These are phyloP conservation scores for Exophiala dermatitidis DNA, from an alignment of 2,329 filamentous ascomycete genomes.

Conservation along the genomic window DNA sequence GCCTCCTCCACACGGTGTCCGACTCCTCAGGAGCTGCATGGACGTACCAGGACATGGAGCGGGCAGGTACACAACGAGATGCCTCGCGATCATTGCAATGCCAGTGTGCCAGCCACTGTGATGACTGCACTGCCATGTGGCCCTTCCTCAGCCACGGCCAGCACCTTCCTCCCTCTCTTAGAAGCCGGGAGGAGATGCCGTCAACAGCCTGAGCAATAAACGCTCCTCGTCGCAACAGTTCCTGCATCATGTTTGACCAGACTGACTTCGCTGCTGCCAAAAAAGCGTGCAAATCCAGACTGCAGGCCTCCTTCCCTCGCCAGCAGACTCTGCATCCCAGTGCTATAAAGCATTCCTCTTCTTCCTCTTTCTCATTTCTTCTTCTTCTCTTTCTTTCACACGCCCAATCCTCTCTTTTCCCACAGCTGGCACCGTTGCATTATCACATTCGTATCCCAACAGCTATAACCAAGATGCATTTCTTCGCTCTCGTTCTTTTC, in stretches of 20 bases:
- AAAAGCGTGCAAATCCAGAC: neutral
- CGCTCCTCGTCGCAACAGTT: neutral
- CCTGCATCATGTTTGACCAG: neutral
- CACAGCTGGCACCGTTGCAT: neutral
- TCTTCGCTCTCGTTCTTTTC: slow-evolving; percentile 1
- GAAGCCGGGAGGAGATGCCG: no score
- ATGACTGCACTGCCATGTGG: no score
- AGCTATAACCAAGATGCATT: slow-evolving; percentile 1
- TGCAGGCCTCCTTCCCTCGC: neutral
- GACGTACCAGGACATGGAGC: no score
- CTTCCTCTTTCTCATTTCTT: neutral
- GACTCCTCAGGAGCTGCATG: no score
- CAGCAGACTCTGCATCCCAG: neutral
- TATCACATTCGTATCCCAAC: neutral
- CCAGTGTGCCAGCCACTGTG: no score
- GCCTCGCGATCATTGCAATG: no score
- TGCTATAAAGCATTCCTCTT: neutral
- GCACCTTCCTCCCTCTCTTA: no score
- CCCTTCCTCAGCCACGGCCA: no score
- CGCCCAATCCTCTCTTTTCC: neutral
- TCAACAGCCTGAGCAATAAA: neutral
- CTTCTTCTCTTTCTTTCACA: neutral
- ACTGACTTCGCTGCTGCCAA: neutral
- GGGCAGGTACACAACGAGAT: no score
- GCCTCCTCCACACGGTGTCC: no score